Base-by-base conservation (phyloP, 2,329 filamentous ascomycete species). In the Alternaria triticina region DNA sequence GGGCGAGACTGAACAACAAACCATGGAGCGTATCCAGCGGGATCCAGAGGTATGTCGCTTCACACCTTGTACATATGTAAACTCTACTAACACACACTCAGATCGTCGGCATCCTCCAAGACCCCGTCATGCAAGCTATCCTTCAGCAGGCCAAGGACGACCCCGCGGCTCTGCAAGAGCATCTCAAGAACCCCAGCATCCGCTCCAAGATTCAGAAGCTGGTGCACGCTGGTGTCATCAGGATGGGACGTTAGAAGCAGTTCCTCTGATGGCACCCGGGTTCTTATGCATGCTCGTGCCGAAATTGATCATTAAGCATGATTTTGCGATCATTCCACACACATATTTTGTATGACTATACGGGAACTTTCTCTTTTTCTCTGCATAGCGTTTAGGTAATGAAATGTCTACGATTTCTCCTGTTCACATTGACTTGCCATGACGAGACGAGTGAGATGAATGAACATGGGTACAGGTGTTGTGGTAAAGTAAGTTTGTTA, bases 121-220 rank as follows among this genome's bases (percentile, higher is more conserved):
- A 99, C 77, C 96, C 96, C 15, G 90, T 99, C 77, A 98, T 99
- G 95, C 94, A 99, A 83, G 91, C 91, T 70, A 97, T 97, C 71
- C 88, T 98, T 60, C 94, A 98, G 81, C 96, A 99, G 83, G 96
- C 96, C 49, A 97, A 98, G 86, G 89, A 89, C 59, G 92, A 99
- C 76, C 96, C 96, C 17, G 91, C 91, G 52, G 96, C 96, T 49
- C 88, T 99, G 67, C 91, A 96, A 79, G 95, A 99, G 81, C 96
- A 99, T 82, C 97, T 99, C 92, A 92, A 90, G 85, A 99, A 98
- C 84, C 88, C 93, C 0, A 87, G 86, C 62, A 92, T 99, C 71
- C 87, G 90, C 64, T 88, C 88, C 74, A 97, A 97, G 87, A 91
- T 99, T 69, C 93, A 97, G 86, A 97, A 97, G 84, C 84, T 98